Base-by-base conservation (phyloP, 2,329 filamentous ascomycete species). In the Fusarium chaquense region DNA sequence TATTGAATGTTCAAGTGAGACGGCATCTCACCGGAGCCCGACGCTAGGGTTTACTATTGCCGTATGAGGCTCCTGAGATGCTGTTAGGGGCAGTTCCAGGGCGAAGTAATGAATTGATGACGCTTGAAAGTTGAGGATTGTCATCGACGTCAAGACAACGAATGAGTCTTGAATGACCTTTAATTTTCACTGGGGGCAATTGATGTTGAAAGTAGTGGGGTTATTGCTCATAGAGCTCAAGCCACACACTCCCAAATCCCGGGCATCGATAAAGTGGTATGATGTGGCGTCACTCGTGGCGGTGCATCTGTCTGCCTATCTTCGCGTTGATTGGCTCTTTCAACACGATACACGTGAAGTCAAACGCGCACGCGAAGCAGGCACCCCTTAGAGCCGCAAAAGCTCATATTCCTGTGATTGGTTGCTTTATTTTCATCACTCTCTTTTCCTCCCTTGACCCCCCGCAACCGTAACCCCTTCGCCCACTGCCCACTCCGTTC, bases 11-110 rank as follows among this genome's bases (percentile, higher is more conserved):
- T 58, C 53, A 60, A 58, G 59, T 73, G 57, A 69, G 62, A 50
- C 70, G 65, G 72, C 73, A 75, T 75, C 60, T 72, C 73, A 75
- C 72, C 70, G 57, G 60, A 65, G 68, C 68, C 69, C 63, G 59
- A 62, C 63, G 58, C 55, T 60, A 67, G 59, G 62, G 67, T 47
- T 50, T 62, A 40, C 24, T 51, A 57, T 32, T 65, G 58, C 61
- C 62, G 55, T 57, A 26, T 33, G 36, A 51, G 59, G 50, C 71
- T 68, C 61, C 55, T 50, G 44, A 38, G 33, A 54, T 50, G 55
- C 47, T 45, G 41, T 47, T 58, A 35, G 47, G 55, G 40, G 45
- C 62, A 58, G 41, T 60, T 52, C 53, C 58, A 50, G 50, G 51
- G 61, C 35, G 43, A 65, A 69, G 68, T 74, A 65, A 55, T 41